A percentile compares a stretch with the other conserved stretches of the same genome.
These are phyloP conservation scores for Ciborinia camelliae DNA, from an alignment of 2,329 filamentous ascomycete species.

Conservation along the genomic window DNA sequence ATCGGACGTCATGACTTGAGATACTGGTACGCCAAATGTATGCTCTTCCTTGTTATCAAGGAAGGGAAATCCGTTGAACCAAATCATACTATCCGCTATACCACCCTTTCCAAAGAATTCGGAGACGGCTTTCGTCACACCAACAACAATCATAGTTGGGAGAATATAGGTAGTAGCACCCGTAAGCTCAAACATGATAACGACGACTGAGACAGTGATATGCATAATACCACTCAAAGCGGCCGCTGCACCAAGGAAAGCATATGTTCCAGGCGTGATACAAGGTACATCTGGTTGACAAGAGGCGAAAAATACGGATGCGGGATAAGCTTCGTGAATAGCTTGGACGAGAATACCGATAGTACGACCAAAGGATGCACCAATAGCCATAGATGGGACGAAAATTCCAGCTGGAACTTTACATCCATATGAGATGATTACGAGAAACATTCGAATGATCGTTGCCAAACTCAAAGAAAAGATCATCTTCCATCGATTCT, in stretches of 20 bases:
- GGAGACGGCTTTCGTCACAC: conserved; percentile 89
- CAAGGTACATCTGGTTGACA: conserved; percentile 91
- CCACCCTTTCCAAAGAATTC: conserved; percentile 92
- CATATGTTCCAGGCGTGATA: conserved; percentile 96
- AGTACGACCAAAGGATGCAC: conserved; percentile 87
- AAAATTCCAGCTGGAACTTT: conserved; percentile 98
- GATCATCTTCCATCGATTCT: conserved; percentile 75
- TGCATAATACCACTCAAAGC: conserved; percentile 97
- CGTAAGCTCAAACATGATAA: conserved; percentile 99
- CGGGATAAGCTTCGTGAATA: conserved; percentile 78
- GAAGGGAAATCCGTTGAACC: conserved; percentile 96
- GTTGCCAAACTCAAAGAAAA: conserved; percentile 76
- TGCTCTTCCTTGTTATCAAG: conserved; percentile 97
- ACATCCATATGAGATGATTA: conserved; percentile 95
- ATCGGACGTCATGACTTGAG: conserved; percentile 79
- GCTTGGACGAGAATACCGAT: conserved; percentile 93
- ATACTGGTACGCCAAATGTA: conserved; percentile 91
- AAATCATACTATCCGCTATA: conserved; percentile 97
- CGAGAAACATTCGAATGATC: conserved; percentile 73
- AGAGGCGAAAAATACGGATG: conserved; percentile 79
- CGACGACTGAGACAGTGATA: conserved; percentile 91
- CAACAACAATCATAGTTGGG: conserved; percentile 98
- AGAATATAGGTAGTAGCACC: conserved; percentile 96
- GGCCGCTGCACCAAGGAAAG: conserved; percentile 87
- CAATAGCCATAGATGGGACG: conserved; percentile 96